A percentile compares a stretch with the other conserved stretches of the same genome.
Conservation (phyloP, 1,139 yeast species). For the Arxiozyma heterogenica region DNA sequence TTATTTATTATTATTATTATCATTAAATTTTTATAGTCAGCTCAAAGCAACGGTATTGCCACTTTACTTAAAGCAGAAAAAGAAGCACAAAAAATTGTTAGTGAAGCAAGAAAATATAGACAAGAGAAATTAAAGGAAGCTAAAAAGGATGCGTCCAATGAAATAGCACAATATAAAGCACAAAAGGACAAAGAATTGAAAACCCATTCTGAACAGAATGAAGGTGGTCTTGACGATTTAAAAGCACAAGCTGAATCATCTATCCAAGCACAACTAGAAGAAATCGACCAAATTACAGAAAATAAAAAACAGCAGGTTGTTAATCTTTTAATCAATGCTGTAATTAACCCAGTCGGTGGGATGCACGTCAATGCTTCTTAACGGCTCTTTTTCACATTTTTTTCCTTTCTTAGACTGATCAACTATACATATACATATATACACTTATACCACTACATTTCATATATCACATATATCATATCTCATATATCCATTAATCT, state of each 20-base stretch:
- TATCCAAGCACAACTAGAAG: slow-evolving; percentile 50
- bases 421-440: not conserved
- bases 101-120: slow-evolving; percentile 68
- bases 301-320: slow-evolving; percentile 61
- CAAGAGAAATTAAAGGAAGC: slow-evolving; percentile 67
- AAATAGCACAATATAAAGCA: slow-evolving; percentile 77
- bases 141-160: slow-evolving; percentile 82
- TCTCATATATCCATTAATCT: not conserved
- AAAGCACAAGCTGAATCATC: slow-evolving; percentile 62
- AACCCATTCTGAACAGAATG: slow-evolving; percentile 47
- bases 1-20: not conserved
- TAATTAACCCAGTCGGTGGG: slow-evolving; percentile 69
- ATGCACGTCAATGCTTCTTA: slow-evolving; percentile 63
- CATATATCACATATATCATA: not conserved
- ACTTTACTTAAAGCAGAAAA: slow-evolving; percentile 62
- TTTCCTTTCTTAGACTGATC: not conserved
- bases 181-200: slow-evolving; percentile 78
- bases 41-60: slow-evolving; percentile 29
- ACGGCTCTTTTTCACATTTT: not conserved
- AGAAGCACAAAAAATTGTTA: slow-evolving; percentile 91
- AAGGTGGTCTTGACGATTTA: slow-evolving; percentile 40
- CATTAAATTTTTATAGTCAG: slow-evolving; percentile 5
- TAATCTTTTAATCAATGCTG: slow-evolving; percentile 69
- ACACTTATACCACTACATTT: too few species aligned
- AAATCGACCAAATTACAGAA: slow-evolving; percentile 53